phyloP scores from a whole-genome alignment of 768 basidiomycete species.

The Rubroboletus satanas region DNA sequence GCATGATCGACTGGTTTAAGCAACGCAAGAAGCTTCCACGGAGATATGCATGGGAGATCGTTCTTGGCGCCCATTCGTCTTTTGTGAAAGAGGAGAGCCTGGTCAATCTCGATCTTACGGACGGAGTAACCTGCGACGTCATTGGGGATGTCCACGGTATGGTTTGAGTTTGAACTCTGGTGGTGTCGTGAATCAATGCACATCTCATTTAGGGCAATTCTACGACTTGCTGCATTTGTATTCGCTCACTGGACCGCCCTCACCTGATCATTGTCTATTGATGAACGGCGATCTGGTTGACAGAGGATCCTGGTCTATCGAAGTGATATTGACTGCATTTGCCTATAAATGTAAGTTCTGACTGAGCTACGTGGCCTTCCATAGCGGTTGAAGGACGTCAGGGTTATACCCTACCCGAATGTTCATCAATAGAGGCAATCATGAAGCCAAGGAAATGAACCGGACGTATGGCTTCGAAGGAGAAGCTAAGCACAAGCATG shows the following conservation, averaged over 20 bases:
- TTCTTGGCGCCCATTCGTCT: constrained; percentile 75
- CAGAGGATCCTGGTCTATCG: constrained; percentile 92
- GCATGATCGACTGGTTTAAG: constrained; percentile 92
- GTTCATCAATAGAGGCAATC: constrained; percentile 95
- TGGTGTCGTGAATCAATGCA: not conserved
- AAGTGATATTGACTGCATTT: constrained; percentile 89
- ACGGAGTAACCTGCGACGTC: constrained; percentile 83
- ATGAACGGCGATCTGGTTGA: constrained; percentile 98
- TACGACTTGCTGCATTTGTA: constrained; percentile 90
- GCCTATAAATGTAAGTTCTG: constrained; percentile 81
- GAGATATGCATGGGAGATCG: constrained; percentile 94
- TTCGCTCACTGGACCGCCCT: constrained; percentile 81
- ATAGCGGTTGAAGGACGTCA: constrained; percentile 30
- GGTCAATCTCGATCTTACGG: constrained; percentile 68
- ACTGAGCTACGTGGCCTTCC: not conserved
- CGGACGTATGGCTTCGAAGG: constrained; percentile 91
- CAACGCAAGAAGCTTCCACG: constrained; percentile 87
- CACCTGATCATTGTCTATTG: constrained; percentile 76
- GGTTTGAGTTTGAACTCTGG: constrained; percentile 12
- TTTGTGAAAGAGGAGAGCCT: constrained; percentile 78
- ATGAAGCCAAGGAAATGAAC: constrained; percentile 98
- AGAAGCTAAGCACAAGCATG: constrained; percentile 95
- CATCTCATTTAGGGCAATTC: constrained; percentile 68
- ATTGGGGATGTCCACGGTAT: constrained; percentile 95
- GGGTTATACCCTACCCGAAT: constrained; percentile 90